Evolutionary conservation across 179 eudicot species (phyloP), one percentile per base, ranked within the genome.

Genomic region (Beta lomatogona): DNA sequence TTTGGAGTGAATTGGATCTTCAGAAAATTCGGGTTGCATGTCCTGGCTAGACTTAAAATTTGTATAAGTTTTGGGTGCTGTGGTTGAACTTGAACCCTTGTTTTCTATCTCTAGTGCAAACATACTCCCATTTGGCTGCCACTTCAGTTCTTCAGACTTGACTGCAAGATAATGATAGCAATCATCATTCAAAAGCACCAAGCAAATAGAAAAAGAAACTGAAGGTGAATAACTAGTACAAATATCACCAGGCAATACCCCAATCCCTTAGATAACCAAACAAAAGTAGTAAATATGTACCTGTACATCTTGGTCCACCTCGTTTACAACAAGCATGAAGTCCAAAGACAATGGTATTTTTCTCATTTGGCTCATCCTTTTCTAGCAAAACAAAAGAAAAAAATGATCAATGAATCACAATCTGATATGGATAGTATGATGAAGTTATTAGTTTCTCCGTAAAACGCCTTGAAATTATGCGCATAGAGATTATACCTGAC

Each of bases 321-420:
- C 66, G 82, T 82, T 82, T 79, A 86, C 97, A 91, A 9, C 84
- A 76, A 65, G 86, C 89, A 79, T 92, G 94, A 65, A 95, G 97
- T 76, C 90, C 92, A 82, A 95, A 94, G 63, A 95, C 99, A 77
- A 95, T 94, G 64, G 99, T 94, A 81, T 95, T 95, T 79, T 92
- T 94, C 84, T 95, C 99, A 81, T 90, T 91, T 25, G 99, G 95
- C 36, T 87, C 91, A 82, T 94, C 99, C 87, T 89, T 95, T 81
- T 95, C 99, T 95, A 84, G 58, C 77, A 78, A 73, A 53, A 69
- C 57, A 63, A 59, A 61, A 46, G 28, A 25, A 76, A 55, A 63
- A 65, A 41, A 46, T 48, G 9, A 73, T 71, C 77, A 55, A 83
- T 45, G 82, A 71, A n/a, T 54, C 48, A 64, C 64, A 19, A 15